Evolutionary conservation across 495 filamentous ascomycete genomes (phyloP), one percentile per base, ranked within the genome.

Genomic region (Penicillium paxilli): DNA sequence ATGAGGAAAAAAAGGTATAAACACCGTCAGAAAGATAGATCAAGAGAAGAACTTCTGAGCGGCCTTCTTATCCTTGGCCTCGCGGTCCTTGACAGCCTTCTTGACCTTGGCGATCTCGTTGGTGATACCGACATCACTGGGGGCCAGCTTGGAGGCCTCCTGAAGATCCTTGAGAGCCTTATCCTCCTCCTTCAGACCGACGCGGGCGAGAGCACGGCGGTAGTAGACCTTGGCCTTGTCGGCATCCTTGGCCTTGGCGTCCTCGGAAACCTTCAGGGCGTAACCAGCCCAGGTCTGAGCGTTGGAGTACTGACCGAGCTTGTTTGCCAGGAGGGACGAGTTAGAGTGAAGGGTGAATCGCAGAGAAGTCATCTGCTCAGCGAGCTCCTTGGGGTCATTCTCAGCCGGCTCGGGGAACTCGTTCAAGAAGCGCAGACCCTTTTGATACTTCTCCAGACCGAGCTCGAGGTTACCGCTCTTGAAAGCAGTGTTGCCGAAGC

Each of bases 391-490:
- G 30, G 86, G 76, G 54, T 92, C 90, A 2, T 79, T 73, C 16
- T 91, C 85, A 16, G 65, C 71, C 19, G 86, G 71, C 45, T 85
- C 83, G 10, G 90, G 87, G 66, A 94, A 89, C 73, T 97, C 92
- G 67, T 92, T 90, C 54, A 97, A 73, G 65, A 98, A 99, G 57
- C 94, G 88, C 49, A 99, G 72, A n/a, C 83, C 92, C 76, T 99
- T 99, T 72, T 96, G 89, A 76, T 99, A 99, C 77, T 99, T 99
- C 37, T 89, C 89, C 21, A 98, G 77, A 10, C 86, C 93, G 20
- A 89, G 75, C 30, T 74, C 65, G 26, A 87, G 65, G 60, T 96
- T 80, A 21, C 82, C 81, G 16, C 67, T 72, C 80, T 96, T 96
- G 82, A 96, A 98, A 0, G 92, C 92, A 58, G 82, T 83, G 76